Evolutionary conservation across 352 stramenopile species (phyloP).

Genomic region (Phytophthora tentaculata): DNA sequence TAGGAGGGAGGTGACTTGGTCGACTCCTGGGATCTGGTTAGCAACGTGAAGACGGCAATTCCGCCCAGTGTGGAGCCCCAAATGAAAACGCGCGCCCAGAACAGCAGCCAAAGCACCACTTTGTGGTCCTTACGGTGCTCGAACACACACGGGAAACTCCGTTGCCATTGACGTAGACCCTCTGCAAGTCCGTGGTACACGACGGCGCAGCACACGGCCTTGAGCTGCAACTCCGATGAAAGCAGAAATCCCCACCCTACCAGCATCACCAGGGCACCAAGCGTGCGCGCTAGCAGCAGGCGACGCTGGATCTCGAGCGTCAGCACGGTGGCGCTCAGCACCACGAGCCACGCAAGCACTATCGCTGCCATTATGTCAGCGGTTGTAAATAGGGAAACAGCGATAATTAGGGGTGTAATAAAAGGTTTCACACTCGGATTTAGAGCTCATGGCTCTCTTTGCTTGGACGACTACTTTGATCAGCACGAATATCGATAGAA

Average conservation of each 20-base stretch:
- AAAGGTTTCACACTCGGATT: slow-evolving; percentile 1
- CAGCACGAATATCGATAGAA: too few relatives aligned
- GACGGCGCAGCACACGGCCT: slow-evolving; percentile 50
- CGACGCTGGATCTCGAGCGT: slow-evolving; percentile 73
- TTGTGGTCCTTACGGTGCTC: slow-evolving; percentile 37
- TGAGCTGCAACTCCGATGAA: slow-evolving; percentile 44
- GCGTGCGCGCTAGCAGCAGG: slow-evolving; percentile 48
- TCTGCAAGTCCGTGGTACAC: slow-evolving; percentile 53
- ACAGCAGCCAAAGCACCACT: slow-evolving; percentile 56
- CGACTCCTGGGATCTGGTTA: slow-evolving; percentile 3
- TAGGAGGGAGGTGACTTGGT: neutral
- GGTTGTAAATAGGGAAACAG: slow-evolving; percentile 5
- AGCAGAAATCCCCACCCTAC: slow-evolving; percentile 46
- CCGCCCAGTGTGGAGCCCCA: slow-evolving; percentile 60
- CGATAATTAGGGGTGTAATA: neutral
- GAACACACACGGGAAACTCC: slow-evolving; percentile 44
- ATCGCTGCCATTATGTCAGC: slow-evolving; percentile 31
- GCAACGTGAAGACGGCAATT: slow-evolving; percentile 10
- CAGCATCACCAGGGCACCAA: slow-evolving; percentile 46
- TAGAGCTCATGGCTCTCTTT: too few relatives aligned
- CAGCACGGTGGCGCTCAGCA: slow-evolving; percentile 50
- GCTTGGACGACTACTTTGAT: too few relatives aligned
- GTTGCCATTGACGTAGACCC: slow-evolving; percentile 39
- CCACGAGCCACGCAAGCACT: slow-evolving; percentile 52
- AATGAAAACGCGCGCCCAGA: slow-evolving; percentile 71